Percentiles rank a stretch among this genome's conserved stretches.
phyloP scores from a whole-genome alignment of 805 yeast genomes.

The Wickerhamomyces canadensis region DNA sequence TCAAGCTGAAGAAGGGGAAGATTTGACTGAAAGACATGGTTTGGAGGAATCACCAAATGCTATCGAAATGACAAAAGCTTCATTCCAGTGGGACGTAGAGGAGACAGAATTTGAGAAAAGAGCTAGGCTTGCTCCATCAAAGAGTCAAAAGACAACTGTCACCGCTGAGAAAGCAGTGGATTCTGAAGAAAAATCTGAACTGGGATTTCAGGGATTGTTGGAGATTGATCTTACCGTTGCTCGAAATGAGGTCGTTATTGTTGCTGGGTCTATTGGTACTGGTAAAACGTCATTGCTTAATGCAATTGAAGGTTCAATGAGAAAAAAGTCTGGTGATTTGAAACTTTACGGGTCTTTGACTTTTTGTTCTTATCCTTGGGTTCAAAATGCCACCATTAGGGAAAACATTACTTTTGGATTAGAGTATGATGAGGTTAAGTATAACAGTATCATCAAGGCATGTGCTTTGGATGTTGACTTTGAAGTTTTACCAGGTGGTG shows the following conservation, averaged over 20 bases:
- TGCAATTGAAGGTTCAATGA: constrained; percentile 72
- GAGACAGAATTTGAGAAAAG: constrained; percentile 13
- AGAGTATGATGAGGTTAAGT: constrained; percentile 44
- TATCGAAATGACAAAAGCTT: constrained; percentile 38
- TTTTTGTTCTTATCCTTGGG: constrained; percentile 72
- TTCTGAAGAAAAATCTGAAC: constrained; percentile 12
- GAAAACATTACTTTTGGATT: constrained; percentile 71
- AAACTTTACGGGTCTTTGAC: constrained; percentile 47
- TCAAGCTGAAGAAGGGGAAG: constrained; percentile 34
- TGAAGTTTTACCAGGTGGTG: constrained; percentile 66
- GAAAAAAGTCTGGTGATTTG: constrained; percentile 45
- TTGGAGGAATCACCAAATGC: constrained; percentile 40
- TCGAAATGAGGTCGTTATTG: constrained; percentile 65
- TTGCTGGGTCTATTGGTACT: constrained; percentile 77
- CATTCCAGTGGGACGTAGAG: constrained; percentile 50
- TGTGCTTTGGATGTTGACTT: constrained; percentile 68
- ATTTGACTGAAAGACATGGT: constrained; percentile 20
- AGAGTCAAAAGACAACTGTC: neutral
- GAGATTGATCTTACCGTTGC: constrained; percentile 48
- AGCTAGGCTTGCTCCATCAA: neutral
- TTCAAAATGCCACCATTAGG: constrained; percentile 72
- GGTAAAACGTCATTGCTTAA: constrained; percentile 73
- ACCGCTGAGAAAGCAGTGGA: constrained; percentile 4
- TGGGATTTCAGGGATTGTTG: constrained; percentile 35
- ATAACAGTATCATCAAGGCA: constrained; percentile 49